Evolutionary conservation across 768 basidiomycete genomes (phyloP).

Genomic region (Boletellus sp.): DNA sequence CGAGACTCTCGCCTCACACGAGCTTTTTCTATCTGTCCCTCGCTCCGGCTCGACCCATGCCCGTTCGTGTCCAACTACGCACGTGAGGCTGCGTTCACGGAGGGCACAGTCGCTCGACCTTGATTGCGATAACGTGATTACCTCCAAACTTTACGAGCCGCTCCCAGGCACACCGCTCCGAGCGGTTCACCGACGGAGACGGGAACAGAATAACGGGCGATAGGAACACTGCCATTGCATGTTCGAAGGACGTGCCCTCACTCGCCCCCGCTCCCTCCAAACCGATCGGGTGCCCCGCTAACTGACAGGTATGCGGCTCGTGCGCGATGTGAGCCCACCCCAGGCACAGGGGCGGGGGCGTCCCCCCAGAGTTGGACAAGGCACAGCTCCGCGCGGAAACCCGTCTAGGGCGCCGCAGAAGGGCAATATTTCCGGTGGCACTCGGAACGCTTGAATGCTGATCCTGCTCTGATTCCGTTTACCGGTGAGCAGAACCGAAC

Average conservation of each 20-base stretch:
- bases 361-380: slow-evolving; percentile 21
- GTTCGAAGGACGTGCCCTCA: slow-evolving; percentile 12
- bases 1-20: too few relatives aligned
- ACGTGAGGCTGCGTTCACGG: slow-evolving; percentile 17
- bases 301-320: slow-evolving; percentile 20
- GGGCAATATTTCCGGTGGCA: too few relatives aligned
- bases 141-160: not conserved
- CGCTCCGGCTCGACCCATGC: slow-evolving; percentile 20
- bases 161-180: too few relatives aligned
- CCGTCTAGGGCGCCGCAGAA: too few relatives aligned
- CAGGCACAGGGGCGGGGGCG: slow-evolving; percentile 22
- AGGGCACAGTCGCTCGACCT: slow-evolving; percentile 19
- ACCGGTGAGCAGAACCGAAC: too few relatives aligned
- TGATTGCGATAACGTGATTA: slow-evolving; percentile 13
- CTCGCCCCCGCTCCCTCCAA: slow-evolving; percentile 6
- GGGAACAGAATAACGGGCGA: slow-evolving; percentile 18
- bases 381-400: not conserved
- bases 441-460: too few relatives aligned
- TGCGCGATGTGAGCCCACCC: slow-evolving; percentile 27
- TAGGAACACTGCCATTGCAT: slow-evolving; percentile 12
- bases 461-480: too few relatives aligned
- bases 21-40: too few relatives aligned
- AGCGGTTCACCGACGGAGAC: not conserved
- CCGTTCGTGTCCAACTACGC: slow-evolving; percentile 21
- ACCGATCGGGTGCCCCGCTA: slow-evolving; percentile 6